Percentiles rank a stretch among this genome's conserved stretches.
Conservation (phyloP, 2,329 filamentous ascomycete genomes). For the Phialophora expanda region DNA sequence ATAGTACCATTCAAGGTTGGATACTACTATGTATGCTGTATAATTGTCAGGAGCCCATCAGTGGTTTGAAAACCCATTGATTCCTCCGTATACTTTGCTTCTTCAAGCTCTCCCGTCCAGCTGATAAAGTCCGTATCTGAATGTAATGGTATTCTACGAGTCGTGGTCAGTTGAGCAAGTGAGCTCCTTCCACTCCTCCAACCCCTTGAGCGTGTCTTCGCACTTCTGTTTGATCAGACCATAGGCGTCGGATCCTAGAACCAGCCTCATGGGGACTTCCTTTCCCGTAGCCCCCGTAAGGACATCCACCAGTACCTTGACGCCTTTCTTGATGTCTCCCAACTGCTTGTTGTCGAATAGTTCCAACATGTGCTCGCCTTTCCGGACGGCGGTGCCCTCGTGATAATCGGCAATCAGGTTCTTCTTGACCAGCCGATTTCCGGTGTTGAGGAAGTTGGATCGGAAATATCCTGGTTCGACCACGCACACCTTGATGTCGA, state of each 20-base stretch:
- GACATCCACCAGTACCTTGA: not conserved
- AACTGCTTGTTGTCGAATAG: not conserved
- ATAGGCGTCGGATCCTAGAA: constrained; percentile 60
- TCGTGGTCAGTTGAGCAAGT: too few relatives aligned
- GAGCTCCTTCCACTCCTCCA: constrained; percentile 57
- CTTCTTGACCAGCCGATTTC: not conserved
- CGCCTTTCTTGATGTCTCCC: not conserved
- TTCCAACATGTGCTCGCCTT: not conserved
- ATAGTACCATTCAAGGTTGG: too few relatives aligned
- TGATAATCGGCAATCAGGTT: constrained; percentile 6
- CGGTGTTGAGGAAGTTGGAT: constrained; percentile 15
- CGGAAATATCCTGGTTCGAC: constrained; percentile 44
- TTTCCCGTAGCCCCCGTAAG: constrained; percentile 51
- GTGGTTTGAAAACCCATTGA: too few relatives aligned
- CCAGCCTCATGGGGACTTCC: constrained; percentile 59
- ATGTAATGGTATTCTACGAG: too few relatives aligned
- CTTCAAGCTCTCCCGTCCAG: too few relatives aligned
- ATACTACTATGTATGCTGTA: too few relatives aligned
- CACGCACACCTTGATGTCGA: constrained; percentile 44
- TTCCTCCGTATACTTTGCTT: too few relatives aligned
- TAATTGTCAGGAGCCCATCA: too few relatives aligned
- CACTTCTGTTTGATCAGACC: constrained; percentile 53
- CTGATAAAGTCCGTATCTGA: too few relatives aligned
- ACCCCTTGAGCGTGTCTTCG: constrained; percentile 49
- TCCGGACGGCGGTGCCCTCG: constrained; percentile 1